phyloP scores from a whole-genome alignment of 371 early-diverging fungal genomes.

The Mortierella polycephala region DNA sequence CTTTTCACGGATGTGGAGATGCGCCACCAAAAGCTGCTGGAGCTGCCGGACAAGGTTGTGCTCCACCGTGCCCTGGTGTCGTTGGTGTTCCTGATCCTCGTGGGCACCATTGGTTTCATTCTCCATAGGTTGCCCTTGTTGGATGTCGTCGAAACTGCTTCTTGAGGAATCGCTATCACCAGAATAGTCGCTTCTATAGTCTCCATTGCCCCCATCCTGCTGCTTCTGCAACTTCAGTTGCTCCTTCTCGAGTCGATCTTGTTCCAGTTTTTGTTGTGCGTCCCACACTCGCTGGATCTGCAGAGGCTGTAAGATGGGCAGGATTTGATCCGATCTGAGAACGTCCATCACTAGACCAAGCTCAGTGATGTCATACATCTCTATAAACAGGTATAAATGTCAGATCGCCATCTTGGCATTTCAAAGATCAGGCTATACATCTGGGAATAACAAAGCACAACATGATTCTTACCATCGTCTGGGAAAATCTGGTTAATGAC shows the following conservation, averaged over 20 bases:
- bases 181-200: constrained; percentile 20
- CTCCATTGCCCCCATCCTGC: constrained; percentile 1
- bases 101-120: not conserved
- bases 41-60: constrained; percentile 56
- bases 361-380: constrained; percentile 38
- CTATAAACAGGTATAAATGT: not conserved
- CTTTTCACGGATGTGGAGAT: constrained; percentile 66
- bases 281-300: constrained; percentile 55
- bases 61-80: not conserved
- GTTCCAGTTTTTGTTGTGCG: constrained; percentile 38
- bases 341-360: constrained; percentile 50
- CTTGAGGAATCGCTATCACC: constrained; percentile 19
- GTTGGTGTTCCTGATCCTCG: not conserved
- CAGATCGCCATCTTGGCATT: too few relatives aligned
- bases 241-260: constrained; percentile 15
- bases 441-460: too few relatives aligned
- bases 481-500: constrained; percentile 48
- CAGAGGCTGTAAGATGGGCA: constrained; percentile 56
- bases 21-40: constrained; percentile 61
- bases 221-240: constrained; percentile 2
- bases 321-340: constrained; percentile 58
- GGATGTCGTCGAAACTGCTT: not conserved
- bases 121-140: not conserved
- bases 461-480: constrained; percentile 17
- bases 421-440: too few relatives aligned